Evolutionary conservation across 2,329 filamentous ascomycete species (phyloP).

Genomic region (Arthroderma sp.): DNA sequence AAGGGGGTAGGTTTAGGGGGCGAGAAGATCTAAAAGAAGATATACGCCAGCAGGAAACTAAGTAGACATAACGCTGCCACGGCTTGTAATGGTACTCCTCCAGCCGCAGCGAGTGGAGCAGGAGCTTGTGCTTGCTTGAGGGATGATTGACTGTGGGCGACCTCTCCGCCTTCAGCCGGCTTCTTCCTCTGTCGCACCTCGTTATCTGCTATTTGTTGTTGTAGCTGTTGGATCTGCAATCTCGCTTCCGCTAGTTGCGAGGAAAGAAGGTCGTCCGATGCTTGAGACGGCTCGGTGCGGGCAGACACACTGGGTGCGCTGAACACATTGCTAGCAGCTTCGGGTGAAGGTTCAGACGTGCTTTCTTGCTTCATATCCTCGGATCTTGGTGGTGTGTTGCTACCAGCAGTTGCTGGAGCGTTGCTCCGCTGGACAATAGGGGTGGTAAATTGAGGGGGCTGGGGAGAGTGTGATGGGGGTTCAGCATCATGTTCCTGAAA

Average conservation of each 20-base stretch:
- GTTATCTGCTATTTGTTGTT: conserved; percentile 51
- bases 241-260: conserved; percentile 64
- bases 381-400: conserved; percentile 25
- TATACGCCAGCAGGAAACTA: conserved; percentile 87
- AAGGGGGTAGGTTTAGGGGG: background rate
- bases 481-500: conserved; percentile 31
- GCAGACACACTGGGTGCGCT: conserved; percentile 17
- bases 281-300: conserved; percentile 36
- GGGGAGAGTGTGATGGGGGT: conserved; percentile 46
- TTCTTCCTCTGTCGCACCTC: conserved; percentile 71
- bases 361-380: conserved; percentile 15
- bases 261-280: conserved; percentile 49
- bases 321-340: conserved; percentile 14
- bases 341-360: background rate
- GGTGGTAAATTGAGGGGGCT: conserved; percentile 35
- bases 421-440: conserved; percentile 36
- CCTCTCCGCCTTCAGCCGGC: conserved; percentile 43
- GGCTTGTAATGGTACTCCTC: conserved; percentile 73
- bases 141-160: conserved; percentile 21
- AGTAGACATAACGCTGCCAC: conserved; percentile 73
- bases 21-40: conserved; percentile 62
- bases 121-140: conserved; percentile 41
- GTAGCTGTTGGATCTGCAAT: conserved; percentile 57
- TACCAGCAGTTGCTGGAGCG: conserved; percentile 24
- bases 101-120: conserved; percentile 45